Percentiles rank a stretch among this genome's conserved stretches.
Evolutionary conservation across 2,329 filamentous ascomycete genomes (phyloP).

Genomic region (Sphaerulina populicola): DNA sequence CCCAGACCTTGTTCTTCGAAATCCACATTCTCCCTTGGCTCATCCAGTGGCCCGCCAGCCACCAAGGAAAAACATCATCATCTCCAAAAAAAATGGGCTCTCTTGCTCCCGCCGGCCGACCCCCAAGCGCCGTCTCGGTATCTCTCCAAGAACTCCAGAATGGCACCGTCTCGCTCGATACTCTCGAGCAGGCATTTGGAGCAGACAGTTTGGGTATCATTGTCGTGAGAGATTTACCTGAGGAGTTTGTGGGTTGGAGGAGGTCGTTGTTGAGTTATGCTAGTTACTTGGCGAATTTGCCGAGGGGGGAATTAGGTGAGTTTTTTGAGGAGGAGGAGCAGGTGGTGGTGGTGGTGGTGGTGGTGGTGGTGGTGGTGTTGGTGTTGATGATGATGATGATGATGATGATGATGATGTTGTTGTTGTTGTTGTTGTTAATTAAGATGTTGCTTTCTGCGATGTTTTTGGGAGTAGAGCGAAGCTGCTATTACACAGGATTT

Average conservation of each 20-base stretch:
- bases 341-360: too few relatives aligned
- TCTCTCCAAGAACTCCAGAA: slow-evolving; percentile 36
- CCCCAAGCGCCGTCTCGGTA: slow-evolving; percentile 37
- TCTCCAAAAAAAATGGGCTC: slow-evolving; percentile 7
- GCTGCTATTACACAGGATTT: too few relatives aligned
- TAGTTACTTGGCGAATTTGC: slow-evolving; percentile 78
- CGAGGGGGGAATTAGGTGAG: slow-evolving; percentile 52
- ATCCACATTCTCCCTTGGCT: too few relatives aligned
- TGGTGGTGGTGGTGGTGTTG: too few relatives aligned
- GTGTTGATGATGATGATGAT: too few relatives aligned
- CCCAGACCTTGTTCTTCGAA: too few relatives aligned
- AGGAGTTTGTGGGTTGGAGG: slow-evolving; percentile 62
- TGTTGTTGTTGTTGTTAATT: too few relatives aligned
- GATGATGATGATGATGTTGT: too few relatives aligned
- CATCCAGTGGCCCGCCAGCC: too few relatives aligned
- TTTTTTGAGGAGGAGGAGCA: background rate
- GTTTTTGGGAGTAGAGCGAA: too few relatives aligned
- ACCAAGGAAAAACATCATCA: too few relatives aligned
- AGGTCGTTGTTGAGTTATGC: slow-evolving; percentile 72
- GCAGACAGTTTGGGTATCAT: slow-evolving; percentile 86
- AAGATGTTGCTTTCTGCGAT: too few relatives aligned
- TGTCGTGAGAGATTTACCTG: slow-evolving; percentile 76
- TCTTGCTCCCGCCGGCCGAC: slow-evolving; percentile 7
- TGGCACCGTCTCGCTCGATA: slow-evolving; percentile 56
- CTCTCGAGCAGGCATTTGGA: slow-evolving; percentile 73